A percentile compares a stretch with the other conserved stretches of the same genome.
These are phyloP conservation scores for Aspergillus kassunensis DNA, from an alignment of 495 filamentous ascomycete species.

Conservation along the genomic window DNA sequence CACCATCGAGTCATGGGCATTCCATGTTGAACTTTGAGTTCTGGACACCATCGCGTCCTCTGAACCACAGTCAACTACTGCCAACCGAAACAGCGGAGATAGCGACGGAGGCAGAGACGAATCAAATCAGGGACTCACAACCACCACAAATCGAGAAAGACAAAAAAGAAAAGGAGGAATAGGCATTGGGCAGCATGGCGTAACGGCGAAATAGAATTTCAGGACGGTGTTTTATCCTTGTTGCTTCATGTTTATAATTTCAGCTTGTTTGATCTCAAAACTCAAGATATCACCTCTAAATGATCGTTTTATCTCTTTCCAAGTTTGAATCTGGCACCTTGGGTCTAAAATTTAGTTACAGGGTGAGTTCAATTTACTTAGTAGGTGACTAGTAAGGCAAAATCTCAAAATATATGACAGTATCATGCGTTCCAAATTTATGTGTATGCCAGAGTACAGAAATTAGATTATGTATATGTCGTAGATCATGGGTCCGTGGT, in stretches of 20 bases:
- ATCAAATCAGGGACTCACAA: background rate
- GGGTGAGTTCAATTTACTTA: too few relatives aligned
- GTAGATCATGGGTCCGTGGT: background rate
- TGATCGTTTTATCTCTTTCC: too few relatives aligned
- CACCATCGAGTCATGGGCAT: background rate
- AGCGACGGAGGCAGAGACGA: background rate
- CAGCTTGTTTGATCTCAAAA: background rate
- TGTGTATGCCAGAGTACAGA: too few relatives aligned
- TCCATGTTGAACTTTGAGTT: background rate
- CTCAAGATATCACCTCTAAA: background rate
- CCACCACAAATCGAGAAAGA: background rate
- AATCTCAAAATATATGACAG: too few relatives aligned
- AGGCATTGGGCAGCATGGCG: conserved; percentile 44
- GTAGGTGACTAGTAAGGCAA: too few relatives aligned
- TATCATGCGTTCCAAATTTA: too few relatives aligned
- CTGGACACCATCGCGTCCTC: background rate
- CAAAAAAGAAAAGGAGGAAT: conserved; percentile 20
- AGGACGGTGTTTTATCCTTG: conserved; percentile 23
- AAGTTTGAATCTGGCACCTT: too few relatives aligned
- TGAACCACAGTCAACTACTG: background rate
- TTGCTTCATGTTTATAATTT: conserved; percentile 10
- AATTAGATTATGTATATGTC: too few relatives aligned
- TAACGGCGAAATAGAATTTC: conserved; percentile 36
- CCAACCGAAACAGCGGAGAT: background rate
- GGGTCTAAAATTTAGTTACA: too few relatives aligned